Evolutionary conservation across 768 basidiomycete species (phyloP).

Genomic region (Mrakia gelida): DNA sequence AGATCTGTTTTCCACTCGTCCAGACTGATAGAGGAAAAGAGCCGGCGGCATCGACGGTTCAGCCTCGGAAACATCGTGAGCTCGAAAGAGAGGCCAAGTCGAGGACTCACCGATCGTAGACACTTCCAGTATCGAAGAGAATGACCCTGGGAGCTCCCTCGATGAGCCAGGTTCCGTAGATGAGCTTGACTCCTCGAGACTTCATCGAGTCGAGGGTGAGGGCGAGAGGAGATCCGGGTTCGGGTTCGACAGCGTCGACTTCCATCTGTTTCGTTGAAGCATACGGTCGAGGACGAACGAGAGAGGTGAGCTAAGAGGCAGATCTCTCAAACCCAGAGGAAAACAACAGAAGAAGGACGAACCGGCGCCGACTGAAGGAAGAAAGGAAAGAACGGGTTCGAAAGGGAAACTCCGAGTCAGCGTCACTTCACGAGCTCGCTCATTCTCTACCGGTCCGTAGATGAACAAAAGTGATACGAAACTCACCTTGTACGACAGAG

Average conservation of each 20-base stretch:
- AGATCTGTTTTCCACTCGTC: slow-evolving; percentile 99
- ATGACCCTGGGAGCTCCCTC: slow-evolving; percentile 93
- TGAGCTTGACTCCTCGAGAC: slow-evolving; percentile 80
- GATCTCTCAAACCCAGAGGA: too few species aligned
- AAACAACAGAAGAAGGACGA: background rate
- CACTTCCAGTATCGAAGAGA: slow-evolving; percentile 89
- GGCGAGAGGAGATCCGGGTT: slow-evolving; percentile 61
- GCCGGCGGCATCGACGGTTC: background rate
- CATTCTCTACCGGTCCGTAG: background rate
- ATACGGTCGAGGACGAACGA: background rate
- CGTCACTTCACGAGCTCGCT: background rate
- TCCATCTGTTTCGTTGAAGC: slow-evolving; percentile 66
- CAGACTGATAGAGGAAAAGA: slow-evolving; percentile 45
- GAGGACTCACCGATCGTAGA: slow-evolving; percentile 58
- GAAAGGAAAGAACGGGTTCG: slow-evolving; percentile 4
- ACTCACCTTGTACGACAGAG: slow-evolving; percentile 80
- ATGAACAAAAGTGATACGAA: background rate
- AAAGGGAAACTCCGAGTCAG: slow-evolving; percentile 1
- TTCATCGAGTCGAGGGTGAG: slow-evolving; percentile 76
- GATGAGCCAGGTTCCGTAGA: slow-evolving; percentile 97
- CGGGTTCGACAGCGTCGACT: slow-evolving; percentile 90
- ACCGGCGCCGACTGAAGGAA: slow-evolving; percentile 30
- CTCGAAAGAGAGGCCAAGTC: background rate
- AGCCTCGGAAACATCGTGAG: background rate
- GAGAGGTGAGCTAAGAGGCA: background rate